Evolutionary conservation across 23 red algal species (phyloP).

Genomic region (Chondrus crispus): DNA sequence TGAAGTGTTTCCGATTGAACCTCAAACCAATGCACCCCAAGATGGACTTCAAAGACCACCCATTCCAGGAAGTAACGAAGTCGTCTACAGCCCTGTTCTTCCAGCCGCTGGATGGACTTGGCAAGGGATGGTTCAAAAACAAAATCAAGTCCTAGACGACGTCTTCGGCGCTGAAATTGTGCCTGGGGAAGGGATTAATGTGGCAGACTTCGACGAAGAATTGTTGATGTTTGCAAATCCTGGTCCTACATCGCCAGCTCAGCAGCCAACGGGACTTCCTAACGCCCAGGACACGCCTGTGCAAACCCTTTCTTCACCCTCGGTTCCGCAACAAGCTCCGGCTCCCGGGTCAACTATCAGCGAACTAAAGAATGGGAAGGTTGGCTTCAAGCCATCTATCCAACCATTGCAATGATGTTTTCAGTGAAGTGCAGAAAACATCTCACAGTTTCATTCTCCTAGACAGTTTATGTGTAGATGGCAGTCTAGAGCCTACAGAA

Average conservation of each 20-base stretch:
- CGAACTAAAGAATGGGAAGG: too few species aligned
- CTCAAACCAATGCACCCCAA: conserved; percentile 4
- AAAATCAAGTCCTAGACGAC: conserved; percentile 33
- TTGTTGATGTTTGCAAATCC: background rate
- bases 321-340: too few species aligned
- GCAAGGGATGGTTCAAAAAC: background rate
- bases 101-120: conserved; percentile 16
- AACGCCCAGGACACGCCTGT: too few species aligned
- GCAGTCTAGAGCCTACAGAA: too few species aligned
- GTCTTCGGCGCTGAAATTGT: background rate
- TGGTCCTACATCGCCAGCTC: background rate
- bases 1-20: background rate
- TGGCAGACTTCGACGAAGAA: conserved; percentile 36
- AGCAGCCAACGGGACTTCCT: too few species aligned
- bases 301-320: too few species aligned
- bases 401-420: too few species aligned
- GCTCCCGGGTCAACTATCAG: too few species aligned
- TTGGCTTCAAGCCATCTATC: too few species aligned
- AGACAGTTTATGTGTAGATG: too few species aligned
- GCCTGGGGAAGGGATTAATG: background rate
- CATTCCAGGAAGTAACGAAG: conserved; percentile 46
- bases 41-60: conserved; percentile 59
- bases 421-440: too few species aligned
- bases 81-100: conserved; percentile 29
- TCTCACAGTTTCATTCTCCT: too few species aligned